Evolutionary conservation across 2,329 filamentous ascomycete species (phyloP).

Genomic region (Cercospora sp.): DNA sequence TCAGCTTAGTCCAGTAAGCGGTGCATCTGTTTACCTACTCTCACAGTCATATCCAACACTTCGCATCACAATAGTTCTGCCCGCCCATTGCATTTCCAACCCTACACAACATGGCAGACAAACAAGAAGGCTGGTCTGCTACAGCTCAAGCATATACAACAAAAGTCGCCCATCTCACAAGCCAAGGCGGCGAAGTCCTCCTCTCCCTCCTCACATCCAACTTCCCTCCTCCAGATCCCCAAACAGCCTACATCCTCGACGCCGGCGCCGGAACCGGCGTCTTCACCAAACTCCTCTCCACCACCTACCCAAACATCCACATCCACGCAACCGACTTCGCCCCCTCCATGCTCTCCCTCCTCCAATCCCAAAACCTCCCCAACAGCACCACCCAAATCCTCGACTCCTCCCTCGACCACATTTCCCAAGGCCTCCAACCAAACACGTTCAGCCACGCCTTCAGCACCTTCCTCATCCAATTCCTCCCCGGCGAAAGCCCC

Average conservation of each 20-base stretch:
- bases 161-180: constrained; percentile 6
- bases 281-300: constrained; percentile 8
- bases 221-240: background rate
- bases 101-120: background rate
- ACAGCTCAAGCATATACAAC: constrained; percentile 5
- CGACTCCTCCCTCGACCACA: constrained; percentile 14
- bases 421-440: constrained; percentile 4
- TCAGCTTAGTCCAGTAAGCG: background rate
- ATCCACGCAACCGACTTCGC: constrained; percentile 14
- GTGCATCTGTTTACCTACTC: background rate
- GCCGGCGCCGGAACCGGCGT: constrained; percentile 19
- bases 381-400: constrained; percentile 9
- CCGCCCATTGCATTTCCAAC: background rate
- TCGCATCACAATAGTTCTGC: background rate
- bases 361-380: constrained; percentile 2
- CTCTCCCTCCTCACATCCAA: constrained; percentile 5
- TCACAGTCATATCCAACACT: background rate
- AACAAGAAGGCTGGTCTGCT: constrained; percentile 11
- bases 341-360: constrained; percentile 10
- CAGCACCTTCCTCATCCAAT: constrained; percentile 17
- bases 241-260: constrained; percentile 13
- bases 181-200: constrained; percentile 10
- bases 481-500: constrained; percentile 4
- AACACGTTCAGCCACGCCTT: constrained; percentile 12
- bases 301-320: background rate